Conservation (phyloP, 2,329 filamentous ascomycete species). For the Pseudogymnoascus sp. region DNA sequence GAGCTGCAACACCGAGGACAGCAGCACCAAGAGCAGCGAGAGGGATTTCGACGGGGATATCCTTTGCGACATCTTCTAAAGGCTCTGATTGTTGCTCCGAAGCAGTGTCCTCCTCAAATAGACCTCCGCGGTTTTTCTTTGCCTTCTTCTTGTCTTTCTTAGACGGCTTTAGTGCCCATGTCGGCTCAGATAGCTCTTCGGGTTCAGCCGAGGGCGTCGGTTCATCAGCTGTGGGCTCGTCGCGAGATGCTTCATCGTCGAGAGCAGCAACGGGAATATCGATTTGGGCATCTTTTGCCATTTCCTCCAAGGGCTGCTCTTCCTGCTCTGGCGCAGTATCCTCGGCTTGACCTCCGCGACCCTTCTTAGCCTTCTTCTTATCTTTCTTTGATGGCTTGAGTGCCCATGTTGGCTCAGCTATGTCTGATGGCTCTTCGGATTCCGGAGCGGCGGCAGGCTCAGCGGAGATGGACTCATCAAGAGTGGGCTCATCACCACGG, state of each 20-base stretch:
- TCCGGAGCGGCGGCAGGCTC: background rate
- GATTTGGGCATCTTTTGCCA: background rate
- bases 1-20: too few species aligned
- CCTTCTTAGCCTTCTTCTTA: slow-evolving; percentile 10
- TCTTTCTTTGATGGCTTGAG: slow-evolving; percentile 5
- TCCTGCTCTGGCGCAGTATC: background rate
- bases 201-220: background rate
- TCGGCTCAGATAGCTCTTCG: background rate
- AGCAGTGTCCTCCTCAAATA: background rate
- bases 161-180: slow-evolving; percentile 7
- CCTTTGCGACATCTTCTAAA: background rate
- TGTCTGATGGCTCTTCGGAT: slow-evolving; percentile 21
- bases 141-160: slow-evolving; percentile 28
- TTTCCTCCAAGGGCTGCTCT: background rate
- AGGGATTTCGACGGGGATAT: background rate
- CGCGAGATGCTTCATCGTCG: background rate
- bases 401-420: slow-evolving; percentile 13
- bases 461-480: background rate
- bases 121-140: slow-evolving; percentile 24
- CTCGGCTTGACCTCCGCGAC: background rate
- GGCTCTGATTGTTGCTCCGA: background rate
- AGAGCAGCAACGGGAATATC: background rate
- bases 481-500: background rate
- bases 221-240: background rate
- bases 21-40: background rate